These are phyloP conservation scores for Rhodosporidiobolus odoratus DNA, from an alignment of 768 basidiomycete species.

Conservation along the genomic window DNA sequence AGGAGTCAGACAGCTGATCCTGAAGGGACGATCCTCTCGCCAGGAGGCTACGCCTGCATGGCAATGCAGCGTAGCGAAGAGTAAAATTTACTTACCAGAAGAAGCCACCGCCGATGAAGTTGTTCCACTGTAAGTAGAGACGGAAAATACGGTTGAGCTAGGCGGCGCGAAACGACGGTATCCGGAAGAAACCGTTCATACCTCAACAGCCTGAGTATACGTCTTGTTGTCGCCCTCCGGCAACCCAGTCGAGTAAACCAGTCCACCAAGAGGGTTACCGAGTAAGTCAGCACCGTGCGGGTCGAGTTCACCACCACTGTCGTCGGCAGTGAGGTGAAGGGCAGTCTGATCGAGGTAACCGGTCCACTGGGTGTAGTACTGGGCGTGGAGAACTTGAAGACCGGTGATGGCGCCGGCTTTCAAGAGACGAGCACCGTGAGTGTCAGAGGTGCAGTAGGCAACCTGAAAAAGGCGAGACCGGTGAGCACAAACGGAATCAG, in stretches of 20 bases:
- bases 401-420: conserved; percentile 59
- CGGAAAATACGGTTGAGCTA: background rate
- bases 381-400: conserved; percentile 49
- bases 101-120: conserved; percentile 20
- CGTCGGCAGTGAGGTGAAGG: conserved; percentile 54
- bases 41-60: too few species aligned
- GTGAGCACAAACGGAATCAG: background rate
- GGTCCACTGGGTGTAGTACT: conserved; percentile 43
- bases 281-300: conserved; percentile 67
- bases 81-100: conserved; percentile 7
- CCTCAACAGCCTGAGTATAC: conserved; percentile 50
- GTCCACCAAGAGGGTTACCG: conserved; percentile 51
- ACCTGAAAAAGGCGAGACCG: conserved; percentile 11
- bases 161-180: conserved; percentile 45
- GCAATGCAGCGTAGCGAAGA: too few species aligned
- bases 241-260: conserved; percentile 22
- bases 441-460: conserved; percentile 44
- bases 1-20: background rate
- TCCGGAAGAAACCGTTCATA: conserved; percentile 39
- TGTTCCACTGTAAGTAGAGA: conserved; percentile 6
- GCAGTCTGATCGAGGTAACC: conserved; percentile 57
- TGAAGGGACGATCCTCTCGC: background rate
- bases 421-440: conserved; percentile 65
- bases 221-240: conserved; percentile 35
- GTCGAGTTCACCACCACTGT: conserved; percentile 65